These are phyloP conservation scores for Penicillium sp. DNA, from an alignment of 2,329 filamentous ascomycete species.

Conservation along the genomic window DNA sequence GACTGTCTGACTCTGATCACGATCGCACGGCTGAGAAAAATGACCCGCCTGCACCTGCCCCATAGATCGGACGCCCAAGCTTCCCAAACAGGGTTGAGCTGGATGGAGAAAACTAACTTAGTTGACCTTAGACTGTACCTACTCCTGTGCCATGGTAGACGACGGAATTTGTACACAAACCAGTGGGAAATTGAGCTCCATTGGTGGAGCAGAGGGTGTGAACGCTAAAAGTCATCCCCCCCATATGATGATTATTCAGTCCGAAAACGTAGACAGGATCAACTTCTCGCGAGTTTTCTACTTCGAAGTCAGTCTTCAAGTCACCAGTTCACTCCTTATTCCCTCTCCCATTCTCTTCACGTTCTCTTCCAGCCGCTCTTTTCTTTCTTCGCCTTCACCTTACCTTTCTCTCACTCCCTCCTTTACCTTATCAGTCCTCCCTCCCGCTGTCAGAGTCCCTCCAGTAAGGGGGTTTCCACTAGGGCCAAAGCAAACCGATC, in stretches of 20 bases:
- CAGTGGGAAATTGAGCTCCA: slow-evolving; percentile 27
- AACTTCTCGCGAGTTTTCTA: not conserved
- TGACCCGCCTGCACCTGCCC: not conserved
- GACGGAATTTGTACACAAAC: slow-evolving; percentile 8
- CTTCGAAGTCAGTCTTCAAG: not conserved
- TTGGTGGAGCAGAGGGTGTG: slow-evolving; percentile 21
- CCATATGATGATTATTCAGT: not conserved
- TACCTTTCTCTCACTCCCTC: not conserved
- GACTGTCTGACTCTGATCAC: not conserved
- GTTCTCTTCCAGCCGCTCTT: not conserved
- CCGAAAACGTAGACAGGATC: not conserved
- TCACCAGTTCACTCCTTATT: slow-evolving; percentile 1
- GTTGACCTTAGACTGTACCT: not conserved
- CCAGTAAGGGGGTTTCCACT: slow-evolving; percentile 23
- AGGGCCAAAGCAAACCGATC: slow-evolving; percentile 2
- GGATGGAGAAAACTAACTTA: not conserved
- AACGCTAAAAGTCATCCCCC: slow-evolving; percentile 18
- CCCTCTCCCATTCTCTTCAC: not conserved
- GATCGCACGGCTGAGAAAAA: not conserved
- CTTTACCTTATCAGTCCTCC: slow-evolving; percentile 14
- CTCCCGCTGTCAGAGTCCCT: slow-evolving; percentile 11
- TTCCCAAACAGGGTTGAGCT: slow-evolving; percentile 6
- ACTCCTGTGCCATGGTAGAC: not conserved
- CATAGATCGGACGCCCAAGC: slow-evolving; percentile 7
- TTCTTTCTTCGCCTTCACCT: not conserved